Evolutionary conservation across 257 asterid genomes (phyloP).

Genomic region (Jaltomata sinuosa): DNA sequence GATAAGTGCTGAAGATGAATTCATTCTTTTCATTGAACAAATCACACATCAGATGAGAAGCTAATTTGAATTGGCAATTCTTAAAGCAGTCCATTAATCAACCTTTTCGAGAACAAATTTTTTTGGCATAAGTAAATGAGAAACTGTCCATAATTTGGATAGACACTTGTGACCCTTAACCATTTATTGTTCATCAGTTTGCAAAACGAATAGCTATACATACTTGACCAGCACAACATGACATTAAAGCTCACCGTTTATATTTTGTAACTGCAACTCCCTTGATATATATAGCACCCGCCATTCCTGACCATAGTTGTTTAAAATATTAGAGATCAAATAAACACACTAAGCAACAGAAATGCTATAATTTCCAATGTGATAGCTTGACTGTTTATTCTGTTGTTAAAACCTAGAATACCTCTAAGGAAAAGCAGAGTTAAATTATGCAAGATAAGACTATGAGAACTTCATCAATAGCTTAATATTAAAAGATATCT

Average conservation of each 20-base stretch:
- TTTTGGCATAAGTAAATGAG: not conserved
- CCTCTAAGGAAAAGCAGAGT: not conserved
- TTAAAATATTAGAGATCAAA: not conserved
- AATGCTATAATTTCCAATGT: not conserved
- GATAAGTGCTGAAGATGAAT: not conserved
- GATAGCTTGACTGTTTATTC: not conserved
- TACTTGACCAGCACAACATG: not conserved
- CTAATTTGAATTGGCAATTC: not conserved
- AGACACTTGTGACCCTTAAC: not conserved
- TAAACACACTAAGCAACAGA: not conserved
- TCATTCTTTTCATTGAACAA: not conserved
- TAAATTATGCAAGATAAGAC: not conserved
- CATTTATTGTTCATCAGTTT: not conserved
- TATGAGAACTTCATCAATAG: not conserved
- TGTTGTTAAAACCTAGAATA: not conserved
- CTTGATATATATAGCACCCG: constrained; percentile 95
- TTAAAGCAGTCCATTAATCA: not conserved
- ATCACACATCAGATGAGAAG: not conserved
- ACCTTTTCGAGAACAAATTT: not conserved
- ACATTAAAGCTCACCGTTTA: constrained; percentile 47
- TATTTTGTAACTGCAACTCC: constrained; percentile 94
- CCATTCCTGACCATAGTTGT: constrained; percentile 55
- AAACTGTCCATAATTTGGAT: not conserved
- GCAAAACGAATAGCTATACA: not conserved
- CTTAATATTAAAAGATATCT: not conserved